Base-by-base conservation (phyloP, 2,329 filamentous ascomycete species). In the Neocatenulostroma microsporum region DNA sequence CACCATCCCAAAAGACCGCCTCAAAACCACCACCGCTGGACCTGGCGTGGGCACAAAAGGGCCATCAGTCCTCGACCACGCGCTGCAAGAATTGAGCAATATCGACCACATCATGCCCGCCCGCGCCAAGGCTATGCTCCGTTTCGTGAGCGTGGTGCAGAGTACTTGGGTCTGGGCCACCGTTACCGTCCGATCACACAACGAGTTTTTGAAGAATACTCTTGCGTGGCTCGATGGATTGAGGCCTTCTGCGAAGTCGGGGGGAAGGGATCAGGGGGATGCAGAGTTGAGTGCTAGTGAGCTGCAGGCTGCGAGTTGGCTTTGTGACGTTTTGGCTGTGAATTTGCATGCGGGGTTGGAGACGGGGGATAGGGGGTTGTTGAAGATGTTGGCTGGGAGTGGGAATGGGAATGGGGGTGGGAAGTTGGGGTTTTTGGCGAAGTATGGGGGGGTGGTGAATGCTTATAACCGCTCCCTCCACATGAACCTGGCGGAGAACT, bases 141-240 rank as follows among this genome's bases (percentile, higher is more conserved):
- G 89, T 50, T 96, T 96, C 57, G 77, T 95, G 24, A 79, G 84
- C 2, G 78, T 83, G 3, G 84, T 89, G 4, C 88, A 95, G 55
- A 91, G 94, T 58, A 84, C 87, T 55, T 96, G 89, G 89, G 83
- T 88, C 1, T 94, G 89, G 85, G 88, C 86, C 1, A 87, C 93
- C 39, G 81, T 84, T 39, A 79, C 82, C 25, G 67, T 94, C 21
- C 77, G 82, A 43, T 80, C 80, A 41, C 83, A 94, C 51, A 72
- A 74, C 1, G 68, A 70, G 0, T 89, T 94, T 52, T 73, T 95
- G 39, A 69, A 76, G 27, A 76, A 77, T 37, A 71, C 94, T 13
- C 74, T 84, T 13, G 69, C 72, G 4, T 91, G 85, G 56, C 72
- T 91, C 21, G 74, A 71, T 9, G 63, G 67, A 4, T 62, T 84